phyloP scores from a whole-genome alignment of 371 early-diverging fungal species.

The Thermomucor indicae-seudaticae region DNA sequence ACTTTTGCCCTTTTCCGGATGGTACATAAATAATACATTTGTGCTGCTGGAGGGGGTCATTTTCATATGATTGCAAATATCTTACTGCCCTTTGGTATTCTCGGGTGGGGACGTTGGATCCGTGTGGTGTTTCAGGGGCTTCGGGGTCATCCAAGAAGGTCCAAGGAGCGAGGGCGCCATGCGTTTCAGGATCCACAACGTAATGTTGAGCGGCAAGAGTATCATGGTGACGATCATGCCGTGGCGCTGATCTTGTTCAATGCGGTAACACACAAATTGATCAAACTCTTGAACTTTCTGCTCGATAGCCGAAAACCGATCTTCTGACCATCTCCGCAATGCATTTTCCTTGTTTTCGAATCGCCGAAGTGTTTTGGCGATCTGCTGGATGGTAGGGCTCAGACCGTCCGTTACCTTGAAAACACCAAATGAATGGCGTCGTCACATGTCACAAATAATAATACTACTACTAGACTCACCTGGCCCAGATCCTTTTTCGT shows the following conservation, averaged over 20 bases:
- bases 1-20: no score
- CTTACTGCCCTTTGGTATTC: no score
- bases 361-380: conserved; percentile 52
- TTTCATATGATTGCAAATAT: no score
- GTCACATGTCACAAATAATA: background rate
- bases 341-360: conserved; percentile 56
- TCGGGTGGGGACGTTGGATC: no score
- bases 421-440: background rate
- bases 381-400: conserved; percentile 39
- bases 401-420: conserved; percentile 33
- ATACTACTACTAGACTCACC: conserved; percentile 9
- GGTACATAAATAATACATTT: no score
- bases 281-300: conserved; percentile 58
- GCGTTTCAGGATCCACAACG: conserved; percentile 30
- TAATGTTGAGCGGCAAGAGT: conserved; percentile 38
- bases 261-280: conserved; percentile 46
- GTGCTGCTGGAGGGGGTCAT: no score
- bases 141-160: no score
- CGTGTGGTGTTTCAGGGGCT: no score
- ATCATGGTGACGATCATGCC: conserved; percentile 27
- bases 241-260: conserved; percentile 48
- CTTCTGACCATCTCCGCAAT: conserved; percentile 54
- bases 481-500: conserved; percentile 64
- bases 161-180: no score
- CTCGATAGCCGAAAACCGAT: conserved; percentile 49